phyloP scores from a whole-genome alignment of 2,329 filamentous ascomycete species.

The Phialemoniopsis sp. region DNA sequence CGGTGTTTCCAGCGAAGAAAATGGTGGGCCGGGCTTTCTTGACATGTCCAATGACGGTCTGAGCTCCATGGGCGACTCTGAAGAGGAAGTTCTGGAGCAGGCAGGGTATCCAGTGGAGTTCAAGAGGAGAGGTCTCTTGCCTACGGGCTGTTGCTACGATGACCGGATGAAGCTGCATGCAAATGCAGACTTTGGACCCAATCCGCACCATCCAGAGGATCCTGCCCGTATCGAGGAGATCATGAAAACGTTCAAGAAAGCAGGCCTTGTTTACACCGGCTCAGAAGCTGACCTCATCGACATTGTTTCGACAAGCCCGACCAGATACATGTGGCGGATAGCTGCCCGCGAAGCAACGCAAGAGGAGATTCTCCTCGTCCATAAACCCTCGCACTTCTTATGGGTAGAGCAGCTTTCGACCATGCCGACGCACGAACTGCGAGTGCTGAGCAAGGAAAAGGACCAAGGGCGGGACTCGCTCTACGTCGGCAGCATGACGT shows the following conservation, averaged over 20 bases:
- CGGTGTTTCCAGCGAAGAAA: slow-evolving; percentile 28
- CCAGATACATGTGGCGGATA: slow-evolving; percentile 71
- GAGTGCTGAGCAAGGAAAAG: slow-evolving; percentile 57
- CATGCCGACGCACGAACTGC: slow-evolving; percentile 60
- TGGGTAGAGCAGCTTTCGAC: slow-evolving; percentile 64
- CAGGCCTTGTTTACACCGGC: slow-evolving; percentile 68
- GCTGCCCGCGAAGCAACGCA: slow-evolving; percentile 70
- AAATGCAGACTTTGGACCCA: slow-evolving; percentile 69
- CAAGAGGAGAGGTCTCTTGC: slow-evolving; percentile 45
- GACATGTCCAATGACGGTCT: slow-evolving; percentile 10
- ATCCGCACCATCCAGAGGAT: slow-evolving; percentile 89
- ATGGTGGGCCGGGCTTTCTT: slow-evolving; percentile 10
- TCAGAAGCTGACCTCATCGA: slow-evolving; percentile 48
- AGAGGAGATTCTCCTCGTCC: slow-evolving; percentile 77
- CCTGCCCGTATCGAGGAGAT: slow-evolving; percentile 90
- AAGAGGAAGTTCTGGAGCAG: slow-evolving; percentile 25
- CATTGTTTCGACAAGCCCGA: slow-evolving; percentile 50
- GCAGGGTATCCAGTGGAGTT: slow-evolving; percentile 24
- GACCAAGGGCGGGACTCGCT: slow-evolving; percentile 69
- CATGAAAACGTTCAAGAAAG: slow-evolving; percentile 80
- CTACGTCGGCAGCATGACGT: slow-evolving; percentile 80
- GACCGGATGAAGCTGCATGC: slow-evolving; percentile 93
- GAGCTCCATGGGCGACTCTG: slow-evolving; percentile 14
- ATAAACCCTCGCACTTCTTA: slow-evolving; percentile 70
- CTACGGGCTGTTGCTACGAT: slow-evolving; percentile 84